A percentile compares a stretch with the other conserved stretches of the same genome.
Conservation (phyloP, 1,139 yeast genomes). For the Suhomyces wounanorum region DNA sequence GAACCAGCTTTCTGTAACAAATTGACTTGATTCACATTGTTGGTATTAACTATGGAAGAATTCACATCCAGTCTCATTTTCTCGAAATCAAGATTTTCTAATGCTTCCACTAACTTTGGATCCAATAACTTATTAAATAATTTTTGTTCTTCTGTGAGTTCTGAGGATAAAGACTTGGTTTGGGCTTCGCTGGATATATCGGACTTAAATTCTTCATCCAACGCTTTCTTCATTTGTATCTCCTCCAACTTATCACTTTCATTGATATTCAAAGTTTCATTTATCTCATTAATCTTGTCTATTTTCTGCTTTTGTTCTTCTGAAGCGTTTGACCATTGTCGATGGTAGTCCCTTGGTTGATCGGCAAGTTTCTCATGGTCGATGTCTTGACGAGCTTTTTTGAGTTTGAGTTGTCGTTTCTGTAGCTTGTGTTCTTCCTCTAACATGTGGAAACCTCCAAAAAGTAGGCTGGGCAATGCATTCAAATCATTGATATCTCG, state of each 20-base stretch:
- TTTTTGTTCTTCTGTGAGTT: constrained; percentile 14
- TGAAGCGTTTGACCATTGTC: background rate
- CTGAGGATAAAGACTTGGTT: background rate
- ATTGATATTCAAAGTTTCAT: constrained; percentile 21
- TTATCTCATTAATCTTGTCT: constrained; percentile 53
- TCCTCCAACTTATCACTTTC: constrained; percentile 10
- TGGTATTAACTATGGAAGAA: constrained; percentile 16
- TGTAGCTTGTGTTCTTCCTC: constrained; percentile 40
- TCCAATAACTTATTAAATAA: constrained; percentile 30
- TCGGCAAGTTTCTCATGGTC: background rate
- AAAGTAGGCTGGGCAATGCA: constrained; percentile 42
- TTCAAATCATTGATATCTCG: constrained; percentile 44
- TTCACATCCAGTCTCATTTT: constrained; percentile 28
- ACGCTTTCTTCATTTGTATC: constrained; percentile 9
- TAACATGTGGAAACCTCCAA: constrained; percentile 44
- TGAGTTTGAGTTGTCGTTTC: constrained; percentile 29
- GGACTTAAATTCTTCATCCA: constrained; percentile 13
- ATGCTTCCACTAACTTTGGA: constrained; percentile 34
- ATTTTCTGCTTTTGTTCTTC: constrained; percentile 18
- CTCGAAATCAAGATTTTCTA: constrained; percentile 31
- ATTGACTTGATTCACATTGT: constrained; percentile 22
- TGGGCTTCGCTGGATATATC: constrained; percentile 5
- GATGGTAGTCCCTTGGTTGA: background rate
- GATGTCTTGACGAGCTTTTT: constrained; percentile 11
- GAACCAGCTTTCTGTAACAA: constrained; percentile 33